Base-by-base conservation (phyloP, 169 alveolate species). In the Plasmodium knowlesi region DNA sequence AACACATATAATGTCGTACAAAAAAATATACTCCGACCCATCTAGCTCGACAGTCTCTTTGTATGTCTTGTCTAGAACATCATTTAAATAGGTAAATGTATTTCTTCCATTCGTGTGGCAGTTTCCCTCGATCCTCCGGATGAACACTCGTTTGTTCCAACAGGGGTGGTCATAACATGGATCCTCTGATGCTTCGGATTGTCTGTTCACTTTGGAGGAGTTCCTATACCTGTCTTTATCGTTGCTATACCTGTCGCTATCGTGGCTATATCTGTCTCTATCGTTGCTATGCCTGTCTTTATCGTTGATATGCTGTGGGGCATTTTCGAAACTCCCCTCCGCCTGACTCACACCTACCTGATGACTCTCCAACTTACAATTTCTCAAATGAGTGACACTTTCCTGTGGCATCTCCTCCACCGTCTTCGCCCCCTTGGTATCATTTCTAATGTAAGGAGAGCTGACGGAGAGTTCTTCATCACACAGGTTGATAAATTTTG, bases 21-120 rank as follows among this genome's bases (percentile, higher is more conserved):
- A 50, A 54, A 74, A 50, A n/a, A 86, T 78, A 54, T 74, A 86
- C 30, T 86, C 93, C 0, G 93, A 86, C 32, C 93, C 93, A 53
- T 86, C 86, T 0, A 76, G 61, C 46, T 86, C 32, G 1, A 86
- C 46, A 32, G 57, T 46, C 39, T 74, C 93, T 8, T 86, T 76
- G 81, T 86, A 86, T 16, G 78, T 86, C 32, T 86, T 22, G 12
- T 86, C 78, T 22, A 86, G 70, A n/a, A 86, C 67, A 22, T 54
- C 82, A n/a, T 86, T 50, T 37, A 86, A 76, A 41, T 86, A 86
- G 8, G 34, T 86, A 70, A 86, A 86, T 1, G 79, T 54, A 1
- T 76, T 76, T 34, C 4, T 6, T 22, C 14, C 32, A n/a, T 73
- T 53, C 12, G 16, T 86, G 3, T 74, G 79, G 16, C 16, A 19